Base-by-base conservation (phyloP, 2,329 filamentous ascomycete genomes). In the Fusarium temperatum region DNA sequence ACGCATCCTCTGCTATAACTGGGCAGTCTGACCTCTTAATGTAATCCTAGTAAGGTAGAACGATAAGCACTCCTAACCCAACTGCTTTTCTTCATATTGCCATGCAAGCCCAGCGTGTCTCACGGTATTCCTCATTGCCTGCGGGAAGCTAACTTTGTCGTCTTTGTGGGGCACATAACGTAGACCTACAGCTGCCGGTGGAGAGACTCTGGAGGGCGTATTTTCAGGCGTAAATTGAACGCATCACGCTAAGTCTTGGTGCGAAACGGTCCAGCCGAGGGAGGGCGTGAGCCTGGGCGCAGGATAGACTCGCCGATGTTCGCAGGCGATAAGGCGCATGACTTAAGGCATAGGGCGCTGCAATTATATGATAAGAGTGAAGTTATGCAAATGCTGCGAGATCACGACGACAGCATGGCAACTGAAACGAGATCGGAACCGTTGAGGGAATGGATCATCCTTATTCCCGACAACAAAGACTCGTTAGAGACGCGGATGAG, bases 51-150 rank as follows among this genome's bases (percentile, higher is more conserved):
- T 15, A 6, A 8, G 3, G 32, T 35, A 17, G 12, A 35, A 3
- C 4, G 17, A 22, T 15, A 14, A 1, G 2, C 6, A 24, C 15
- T 4, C 0, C 3, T 13, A 3, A n/a, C 30, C 4, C 7, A 4
- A n/a, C 2, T 30, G 20, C 5, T 8, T 32, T 15, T 3, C 8
- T 20, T 15, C n/a, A 9, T 17, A 22, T 36, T 0, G 13, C 17
- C 9, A 26, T 3, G 18, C 4, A 53, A 12, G 9, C 18, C 18
- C 13, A 6, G 3, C 9, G 6, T 15, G 17, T 17, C n/a, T 26
- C 18, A 8, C 7, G 6, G 7, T 20, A 4, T 11, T 2, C 2
- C 12, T 11, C 17, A 3, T 24, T 20, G 30, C 6, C 8, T 11
- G 17, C n/a, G 1, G 12, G 8, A 35, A 53, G 13, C 32, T 20